phyloP scores from a whole-genome alignment of 2,329 filamentous ascomycete genomes.

The Ophiocordyceps camponoti-leonardi region DNA sequence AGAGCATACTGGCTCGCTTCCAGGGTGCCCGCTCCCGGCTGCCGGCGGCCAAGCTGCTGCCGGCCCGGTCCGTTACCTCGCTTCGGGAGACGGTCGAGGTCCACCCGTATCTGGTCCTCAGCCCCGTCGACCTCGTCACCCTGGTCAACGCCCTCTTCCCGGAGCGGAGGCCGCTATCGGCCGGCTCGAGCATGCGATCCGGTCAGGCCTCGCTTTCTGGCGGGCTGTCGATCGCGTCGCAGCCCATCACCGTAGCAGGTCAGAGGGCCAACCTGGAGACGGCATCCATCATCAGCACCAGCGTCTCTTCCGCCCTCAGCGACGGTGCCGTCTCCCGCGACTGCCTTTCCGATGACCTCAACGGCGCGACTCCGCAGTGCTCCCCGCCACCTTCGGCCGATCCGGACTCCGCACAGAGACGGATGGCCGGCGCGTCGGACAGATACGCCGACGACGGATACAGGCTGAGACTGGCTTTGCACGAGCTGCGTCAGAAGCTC shows the following conservation, averaged over 20 bases:
- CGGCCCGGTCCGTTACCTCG: slow-evolving; percentile 55
- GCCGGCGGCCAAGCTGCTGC: slow-evolving; percentile 41
- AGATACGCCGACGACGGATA: slow-evolving; percentile 48
- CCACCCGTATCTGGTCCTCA: slow-evolving; percentile 64
- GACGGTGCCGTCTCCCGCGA: slow-evolving; percentile 51
- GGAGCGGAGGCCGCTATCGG: slow-evolving; percentile 47
- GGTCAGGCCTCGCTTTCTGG: slow-evolving; percentile 51
- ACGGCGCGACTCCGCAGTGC: slow-evolving; percentile 30
- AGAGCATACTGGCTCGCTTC: slow-evolving; percentile 53
- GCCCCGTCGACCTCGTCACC: slow-evolving; percentile 62
- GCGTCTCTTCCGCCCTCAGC: slow-evolving; percentile 54
- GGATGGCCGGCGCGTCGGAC: slow-evolving; percentile 9
- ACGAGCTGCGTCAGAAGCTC: slow-evolving; percentile 52
- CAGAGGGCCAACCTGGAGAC: slow-evolving; percentile 37
- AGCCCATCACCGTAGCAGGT: slow-evolving; percentile 44
- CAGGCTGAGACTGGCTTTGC: slow-evolving; percentile 47
- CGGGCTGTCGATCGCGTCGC: slow-evolving; percentile 46
- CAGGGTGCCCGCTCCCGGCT: slow-evolving; percentile 31
- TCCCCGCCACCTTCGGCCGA: slow-evolving; percentile 35
- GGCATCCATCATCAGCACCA: slow-evolving; percentile 55
- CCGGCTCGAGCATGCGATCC: slow-evolving; percentile 44
- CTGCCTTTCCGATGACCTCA: slow-evolving; percentile 39
- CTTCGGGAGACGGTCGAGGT: slow-evolving; percentile 62
- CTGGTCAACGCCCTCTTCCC: slow-evolving; percentile 75
- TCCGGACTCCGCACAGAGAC: slow-evolving; percentile 10